Conservation (phyloP, 371 early-diverging fungal species). For the Entomophthora muscae region DNA sequence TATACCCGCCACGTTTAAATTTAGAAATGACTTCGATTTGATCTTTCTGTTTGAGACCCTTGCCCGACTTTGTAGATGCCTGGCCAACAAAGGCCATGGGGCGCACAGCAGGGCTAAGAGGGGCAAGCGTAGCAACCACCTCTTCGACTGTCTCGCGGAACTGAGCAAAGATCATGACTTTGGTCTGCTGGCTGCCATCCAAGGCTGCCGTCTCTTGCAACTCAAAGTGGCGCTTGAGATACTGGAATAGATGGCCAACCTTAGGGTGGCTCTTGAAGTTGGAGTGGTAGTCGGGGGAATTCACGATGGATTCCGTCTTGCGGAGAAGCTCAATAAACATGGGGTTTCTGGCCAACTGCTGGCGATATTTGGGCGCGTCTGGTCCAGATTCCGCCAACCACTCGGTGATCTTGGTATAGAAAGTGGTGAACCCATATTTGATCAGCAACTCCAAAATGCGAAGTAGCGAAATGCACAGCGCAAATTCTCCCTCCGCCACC, state of each 20-base stretch:
- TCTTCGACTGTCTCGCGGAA: constrained; percentile 77
- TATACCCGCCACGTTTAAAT: constrained; percentile 52
- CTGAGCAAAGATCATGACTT: constrained; percentile 78
- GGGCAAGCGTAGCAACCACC: constrained; percentile 38
- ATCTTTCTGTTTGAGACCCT: constrained; percentile 14
- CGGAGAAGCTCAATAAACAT: constrained; percentile 21
- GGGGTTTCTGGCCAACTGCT: constrained; percentile 12
- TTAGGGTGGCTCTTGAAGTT: constrained; percentile 41
- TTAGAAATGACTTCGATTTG: constrained; percentile 9
- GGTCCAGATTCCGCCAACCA: background rate
- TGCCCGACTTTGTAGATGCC: constrained; percentile 34
- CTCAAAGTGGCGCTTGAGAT: constrained; percentile 15
- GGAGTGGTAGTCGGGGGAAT: constrained; percentile 51
- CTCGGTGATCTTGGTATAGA: background rate
- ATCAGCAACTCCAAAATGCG: background rate
- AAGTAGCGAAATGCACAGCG: background rate
- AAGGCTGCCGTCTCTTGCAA: constrained; percentile 5
- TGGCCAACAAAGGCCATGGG: constrained; percentile 75
- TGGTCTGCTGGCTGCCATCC: constrained; percentile 20
- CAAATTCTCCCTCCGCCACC: constrained; percentile 1
- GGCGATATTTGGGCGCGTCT: background rate
- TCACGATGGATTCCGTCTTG: constrained; percentile 16
- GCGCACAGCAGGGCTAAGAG: constrained; percentile 47
- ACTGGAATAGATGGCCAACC: constrained; percentile 47
- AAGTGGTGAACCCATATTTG: background rate